phyloP scores from a whole-genome alignment of 257 asterid species.

The Jacaranda mimosifolia region DNA sequence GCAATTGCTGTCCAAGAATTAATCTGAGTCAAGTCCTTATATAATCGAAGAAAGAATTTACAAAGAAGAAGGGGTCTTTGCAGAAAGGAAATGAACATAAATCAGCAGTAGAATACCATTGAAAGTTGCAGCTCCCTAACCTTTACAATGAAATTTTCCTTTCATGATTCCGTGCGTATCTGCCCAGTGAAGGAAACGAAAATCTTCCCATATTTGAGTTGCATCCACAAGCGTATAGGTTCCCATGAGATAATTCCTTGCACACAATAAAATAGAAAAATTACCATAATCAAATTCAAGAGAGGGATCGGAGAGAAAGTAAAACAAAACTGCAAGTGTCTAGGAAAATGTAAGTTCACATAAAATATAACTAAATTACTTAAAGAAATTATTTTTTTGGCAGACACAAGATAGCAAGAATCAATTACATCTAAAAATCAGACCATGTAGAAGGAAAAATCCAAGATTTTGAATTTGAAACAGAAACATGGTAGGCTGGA shows the following conservation, averaged over 20 bases:
- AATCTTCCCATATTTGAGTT: conserved; percentile 34
- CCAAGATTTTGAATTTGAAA: background rate
- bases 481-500: background rate
- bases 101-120: background rate
- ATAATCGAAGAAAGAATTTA: conserved; percentile 2
- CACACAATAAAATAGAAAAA: conserved; percentile 5
- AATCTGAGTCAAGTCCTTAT: background rate
- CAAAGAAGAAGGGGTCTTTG: background rate
- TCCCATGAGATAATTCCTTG: conserved; percentile 16
- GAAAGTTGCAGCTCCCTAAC: conserved; percentile 16
- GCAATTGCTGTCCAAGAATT: conserved; percentile 26
- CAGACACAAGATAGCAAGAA: background rate
- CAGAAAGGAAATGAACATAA: background rate
- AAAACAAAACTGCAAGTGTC: background rate
- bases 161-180: conserved; percentile 24
- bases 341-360: conserved; percentile 1
- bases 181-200: conserved; percentile 19
- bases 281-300: background rate
- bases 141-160: conserved; percentile 19
- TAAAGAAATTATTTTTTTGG: background rate
- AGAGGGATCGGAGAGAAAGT: background rate
- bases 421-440: background rate
- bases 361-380: conserved; percentile 29
- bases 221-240: conserved; percentile 7
- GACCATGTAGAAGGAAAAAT: background rate